Conservation (phyloP, 2,329 filamentous ascomycete genomes). For the Xylaria sp. region DNA sequence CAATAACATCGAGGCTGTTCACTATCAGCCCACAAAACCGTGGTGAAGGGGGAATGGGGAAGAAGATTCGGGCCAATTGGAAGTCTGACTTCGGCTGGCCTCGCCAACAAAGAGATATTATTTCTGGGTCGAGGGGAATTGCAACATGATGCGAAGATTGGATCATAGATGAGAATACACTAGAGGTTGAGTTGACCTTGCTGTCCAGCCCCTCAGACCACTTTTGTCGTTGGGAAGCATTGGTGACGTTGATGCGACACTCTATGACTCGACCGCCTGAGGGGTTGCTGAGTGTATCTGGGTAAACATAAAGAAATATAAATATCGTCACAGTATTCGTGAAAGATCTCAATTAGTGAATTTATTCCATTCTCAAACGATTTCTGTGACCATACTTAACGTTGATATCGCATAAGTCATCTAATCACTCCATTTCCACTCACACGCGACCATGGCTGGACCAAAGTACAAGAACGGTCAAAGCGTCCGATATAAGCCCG, state of each 20-base stretch:
- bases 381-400: too few relatives aligned
- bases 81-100: too few relatives aligned
- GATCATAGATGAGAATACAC: constrained; percentile 20
- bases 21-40: constrained; percentile 24
- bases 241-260: constrained; percentile 34
- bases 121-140: not conserved
- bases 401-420: not conserved
- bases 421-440: not conserved
- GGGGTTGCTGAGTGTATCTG: not conserved
- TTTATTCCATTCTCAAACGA: not conserved
- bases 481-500: constrained; percentile 46
- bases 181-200: constrained; percentile 10
- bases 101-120: too few relatives aligned
- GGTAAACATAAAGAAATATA: not conserved
- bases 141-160: constrained; percentile 30
- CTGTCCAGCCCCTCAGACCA: not conserved
- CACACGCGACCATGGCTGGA: constrained; percentile 38
- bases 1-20: constrained; percentile 39
- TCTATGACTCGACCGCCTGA: constrained; percentile 13
- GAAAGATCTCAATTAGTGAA: not conserved
- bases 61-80: not conserved
- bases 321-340: not conserved
- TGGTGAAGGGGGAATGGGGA: constrained; percentile 9
- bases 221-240: not conserved
- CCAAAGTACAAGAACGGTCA: constrained; percentile 43